Evolutionary conservation across 495 filamentous ascomycete genomes (phyloP), one percentile per base, ranked within the genome.

Genomic region (Cercophora sp.): DNA sequence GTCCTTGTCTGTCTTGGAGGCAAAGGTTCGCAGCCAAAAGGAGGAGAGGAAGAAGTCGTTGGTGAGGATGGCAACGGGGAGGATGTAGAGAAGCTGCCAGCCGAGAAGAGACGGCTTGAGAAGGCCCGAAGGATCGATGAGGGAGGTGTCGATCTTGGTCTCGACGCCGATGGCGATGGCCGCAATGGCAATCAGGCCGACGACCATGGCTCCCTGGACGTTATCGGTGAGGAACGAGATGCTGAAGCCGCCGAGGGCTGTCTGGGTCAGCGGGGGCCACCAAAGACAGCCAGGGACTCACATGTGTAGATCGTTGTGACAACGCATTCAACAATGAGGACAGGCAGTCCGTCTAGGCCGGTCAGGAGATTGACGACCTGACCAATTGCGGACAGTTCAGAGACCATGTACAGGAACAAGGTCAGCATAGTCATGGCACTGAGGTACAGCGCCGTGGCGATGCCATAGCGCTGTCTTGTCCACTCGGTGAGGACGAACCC

Each of bases 11-110:
- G 85, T 85, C 59, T 82, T 85, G 51, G 85, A 84, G 18, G 86
- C 84, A 62, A 90, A 90, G n/a, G 87, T 86, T 42, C 86, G 83
- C 59, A 89, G 80, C 86, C 86, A 90, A 70, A 86, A 88, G 53
- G 79, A 79, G 44, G 85, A 86, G 57, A 89, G 70, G 68, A 90
- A 90, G 72, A 90, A 87, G 65, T 87, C 79, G 61, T 88, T 89
- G 24, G 85, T 89, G 26, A 89, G 63, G 44, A 90, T 79, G 20
- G 86, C 86, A 13, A 89, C 78, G 0, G 87, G 82, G 2, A 90
- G 73, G 51, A 89, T 89, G 59, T 88, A 89, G 15, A 90, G 72
- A 13, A 90, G 75, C 60, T 90, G 86, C 81, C 87, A 90, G 32
- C 86, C 87, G 5, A 90, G 70, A 1, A 87, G 68, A 49, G 63